Conservation (phyloP, 352 stramenopile species). For the Phytophthora colocasiae region DNA sequence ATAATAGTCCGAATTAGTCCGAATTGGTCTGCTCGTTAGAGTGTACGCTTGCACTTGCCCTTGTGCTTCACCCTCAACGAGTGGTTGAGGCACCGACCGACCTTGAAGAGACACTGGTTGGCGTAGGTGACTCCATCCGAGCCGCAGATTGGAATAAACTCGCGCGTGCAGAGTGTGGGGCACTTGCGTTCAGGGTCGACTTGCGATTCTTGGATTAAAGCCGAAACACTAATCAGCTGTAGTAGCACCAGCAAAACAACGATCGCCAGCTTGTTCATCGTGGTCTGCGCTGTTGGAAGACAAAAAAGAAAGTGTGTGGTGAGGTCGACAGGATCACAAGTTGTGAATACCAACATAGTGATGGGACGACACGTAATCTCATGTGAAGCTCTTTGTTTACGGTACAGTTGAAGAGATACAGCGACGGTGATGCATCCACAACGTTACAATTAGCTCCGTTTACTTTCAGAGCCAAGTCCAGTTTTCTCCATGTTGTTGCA, state of each 20-base stretch:
- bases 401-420: no score
- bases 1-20: not conserved
- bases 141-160: conserved; percentile 17
- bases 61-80: conserved; percentile 6
- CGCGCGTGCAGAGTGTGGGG: conserved; percentile 18
- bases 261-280: conserved; percentile 15
- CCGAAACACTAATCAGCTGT: conserved; percentile 1
- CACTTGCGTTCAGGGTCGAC: conserved; percentile 14
- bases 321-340: no score
- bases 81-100: conserved; percentile 5
- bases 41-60: not conserved
- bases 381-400: no score
- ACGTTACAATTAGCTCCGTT: no score
- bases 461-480: no score
- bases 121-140: conserved; percentile 13
- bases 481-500: no score
- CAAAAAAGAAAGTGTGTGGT: no score
- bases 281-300: no score
- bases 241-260: conserved; percentile 9
- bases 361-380: no score
- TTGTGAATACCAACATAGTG: no score
- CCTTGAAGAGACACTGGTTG: conserved; percentile 16
- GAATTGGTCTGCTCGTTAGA: no score
- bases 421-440: no score
- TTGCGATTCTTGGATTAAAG: conserved; percentile 1